Evolutionary conservation across 768 basidiomycete species (phyloP).

Genomic region (Leucocoprinus birnbaumii): DNA sequence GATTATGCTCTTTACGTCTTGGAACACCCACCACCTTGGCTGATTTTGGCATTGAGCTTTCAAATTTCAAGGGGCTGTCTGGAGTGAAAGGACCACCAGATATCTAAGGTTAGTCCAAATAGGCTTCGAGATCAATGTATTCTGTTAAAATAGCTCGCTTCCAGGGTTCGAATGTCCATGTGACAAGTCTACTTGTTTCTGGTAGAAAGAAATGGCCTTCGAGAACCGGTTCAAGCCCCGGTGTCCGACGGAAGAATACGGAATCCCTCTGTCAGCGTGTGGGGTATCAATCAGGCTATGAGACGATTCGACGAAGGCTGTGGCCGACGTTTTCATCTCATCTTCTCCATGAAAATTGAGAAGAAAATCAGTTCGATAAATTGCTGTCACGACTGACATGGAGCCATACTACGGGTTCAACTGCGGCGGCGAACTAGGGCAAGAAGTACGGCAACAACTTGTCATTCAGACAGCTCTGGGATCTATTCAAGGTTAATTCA

Average conservation of each 20-base stretch:
- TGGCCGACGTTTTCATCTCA: neutral
- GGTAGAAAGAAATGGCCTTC: neutral
- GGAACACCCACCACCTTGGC: neutral
- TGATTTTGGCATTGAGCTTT: neutral
- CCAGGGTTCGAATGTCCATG: no score
- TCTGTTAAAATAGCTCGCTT: no score
- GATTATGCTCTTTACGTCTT: neutral
- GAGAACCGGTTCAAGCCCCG: neutral
- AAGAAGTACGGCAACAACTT: conserved; percentile 1
- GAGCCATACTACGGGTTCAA: neutral
- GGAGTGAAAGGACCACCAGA: neutral
- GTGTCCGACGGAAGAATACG: no score
- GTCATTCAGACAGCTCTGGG: conserved; percentile 1
- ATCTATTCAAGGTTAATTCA: conserved; percentile 6
- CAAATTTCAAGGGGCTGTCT: neutral
- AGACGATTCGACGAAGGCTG: neutral
- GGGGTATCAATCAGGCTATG: neutral
- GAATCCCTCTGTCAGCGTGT: neutral
- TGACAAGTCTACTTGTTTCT: no score
- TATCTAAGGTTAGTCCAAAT: neutral
- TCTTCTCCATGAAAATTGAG: neutral
- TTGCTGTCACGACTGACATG: neutral
- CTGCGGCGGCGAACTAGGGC: neutral
- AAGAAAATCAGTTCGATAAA: no score
- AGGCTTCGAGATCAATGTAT: no score